A percentile compares a stretch with the other conserved stretches of the same genome.
Conservation (phyloP, 2,329 filamentous ascomycete genomes). For the Neofusicoccum kwambonambiense region DNA sequence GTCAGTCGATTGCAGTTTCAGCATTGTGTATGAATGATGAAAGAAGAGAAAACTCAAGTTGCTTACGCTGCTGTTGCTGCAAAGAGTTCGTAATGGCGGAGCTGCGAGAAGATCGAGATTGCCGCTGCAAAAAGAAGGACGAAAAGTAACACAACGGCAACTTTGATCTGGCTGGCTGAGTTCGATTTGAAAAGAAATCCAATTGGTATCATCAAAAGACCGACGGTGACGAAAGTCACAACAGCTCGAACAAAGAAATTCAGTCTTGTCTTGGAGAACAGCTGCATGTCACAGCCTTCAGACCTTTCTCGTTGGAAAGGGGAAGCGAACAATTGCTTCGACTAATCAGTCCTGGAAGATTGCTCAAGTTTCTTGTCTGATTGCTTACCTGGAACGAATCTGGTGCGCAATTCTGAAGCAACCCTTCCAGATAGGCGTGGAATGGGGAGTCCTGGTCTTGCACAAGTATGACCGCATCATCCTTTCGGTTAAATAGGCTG, state of each 20-base stretch:
- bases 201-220: conserved; percentile 21
- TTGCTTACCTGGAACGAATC: not conserved
- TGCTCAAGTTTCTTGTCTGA: not conserved
- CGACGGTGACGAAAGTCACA: not conserved
- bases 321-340: not conserved
- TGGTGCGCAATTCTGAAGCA: not conserved
- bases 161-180: conserved; percentile 18
- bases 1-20: not conserved
- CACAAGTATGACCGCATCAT: not conserved
- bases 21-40: not conserved
- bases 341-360: not conserved
- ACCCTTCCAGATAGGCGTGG: not conserved
- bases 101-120: conserved; percentile 20
- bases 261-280: not conserved
- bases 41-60: not conserved
- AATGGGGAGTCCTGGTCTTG: not conserved
- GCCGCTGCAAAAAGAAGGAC: conserved; percentile 22
- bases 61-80: conserved; percentile 26
- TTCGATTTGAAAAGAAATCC: conserved; percentile 19
- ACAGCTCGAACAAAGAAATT: not conserved
- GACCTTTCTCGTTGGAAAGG: not conserved
- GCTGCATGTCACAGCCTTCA: not conserved
- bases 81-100: conserved; percentile 23
- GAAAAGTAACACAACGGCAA: conserved; percentile 21
- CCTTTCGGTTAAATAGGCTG: not conserved